Base-by-base conservation (phyloP, 768 basidiomycete species). In the Collybia sordida region DNA sequence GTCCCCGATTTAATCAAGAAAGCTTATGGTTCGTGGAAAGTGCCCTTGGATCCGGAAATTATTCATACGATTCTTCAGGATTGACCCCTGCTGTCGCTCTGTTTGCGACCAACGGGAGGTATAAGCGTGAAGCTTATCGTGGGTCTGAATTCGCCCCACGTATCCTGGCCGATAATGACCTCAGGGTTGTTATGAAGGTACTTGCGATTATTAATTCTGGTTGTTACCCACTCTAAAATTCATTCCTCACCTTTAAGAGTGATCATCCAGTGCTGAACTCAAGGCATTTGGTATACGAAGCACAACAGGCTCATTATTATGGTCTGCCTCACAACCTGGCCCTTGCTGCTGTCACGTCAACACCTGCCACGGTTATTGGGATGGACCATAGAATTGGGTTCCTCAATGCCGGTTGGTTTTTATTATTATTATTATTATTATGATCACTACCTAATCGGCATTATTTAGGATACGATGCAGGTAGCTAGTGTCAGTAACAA, bases 61-160 rank as follows among this genome's bases (percentile, higher is more conserved):
- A 6, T 23, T 14, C 21, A 34, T 8, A 22, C 25, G 11, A 27
- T 41, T 34, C 38, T 21, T 11, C 22, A 79, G 90, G 90, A 2
- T 77, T 77, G 12, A 71, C 84, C 12, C 90, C 92, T 2, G 82
- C 86, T 1, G 72, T 91, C 4, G 90, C 90, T 0, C 69, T 94
- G 21, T 93, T 91, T 60, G 85, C 88, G 4, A 71, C 70, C 31
- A 64, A 66, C 43, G 57, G 59, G 39, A 81, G 89, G 37, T 81
- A 83, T 56, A 94, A 93, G 68, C 80, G 86, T 8, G 93, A 96
- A 65, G 80, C 90, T 0, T 95, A 88, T 61, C 75, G 88, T 36
- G 82, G 82, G 1, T 87, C 88, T 2, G 88, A 89, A 57, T 93
- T 88, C 60, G 89, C 92, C 0, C 80, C 90, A 5, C 81, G 83